Evolutionary conservation across 305 asterid species (phyloP), one percentile per base, ranked within the genome.

Genomic region (Fraxinus sp.): DNA sequence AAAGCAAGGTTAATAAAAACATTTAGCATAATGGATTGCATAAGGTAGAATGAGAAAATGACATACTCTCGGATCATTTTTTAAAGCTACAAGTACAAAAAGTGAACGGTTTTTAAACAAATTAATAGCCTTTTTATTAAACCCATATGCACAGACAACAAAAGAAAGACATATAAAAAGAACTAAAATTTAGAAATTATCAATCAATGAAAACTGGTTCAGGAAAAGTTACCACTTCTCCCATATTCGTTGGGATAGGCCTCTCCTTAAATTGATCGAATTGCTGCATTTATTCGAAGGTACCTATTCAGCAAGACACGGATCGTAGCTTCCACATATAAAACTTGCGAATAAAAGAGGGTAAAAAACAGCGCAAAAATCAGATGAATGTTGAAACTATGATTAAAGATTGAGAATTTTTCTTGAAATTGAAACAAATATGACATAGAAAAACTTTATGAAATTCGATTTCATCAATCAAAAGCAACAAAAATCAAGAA

Each of bases 181-280:
- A 52, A 52, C 64, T 52, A 52, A 52, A 52, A 52, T n/a, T 16
- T 16, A 52, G 30, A 64, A 76, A 44, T 8, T 59, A 13, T 26
- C 41, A 36, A 44, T 22, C 14, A 16, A 14, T 14, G 13, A 44
- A 74, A 18, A 14, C 5, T 64, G 52, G 36, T 44, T 66, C 33
- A 11, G 1, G 49, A 73, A 78, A 30, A 37, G 4, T 81, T 84
- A 88, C 89, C 89, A 86, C 87, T 83, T 88, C 88, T 81, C 85
- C 88, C 84, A 82, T 83, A 36, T 71, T 89, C 86, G 84, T 80
- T 28, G 86, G 84, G 20, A 36, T 44, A 14, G 82, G 79, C 84
- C 78, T 85, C 52, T 85, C 90, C 86, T 85, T 87, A 59, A 78
- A 82, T 87, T 85, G 91, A 80, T 84, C 90, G 79, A 87, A 81